Evolutionary conservation across 2,329 filamentous ascomycete species (phyloP).

Genomic region (Talaromyces marneffei): DNA sequence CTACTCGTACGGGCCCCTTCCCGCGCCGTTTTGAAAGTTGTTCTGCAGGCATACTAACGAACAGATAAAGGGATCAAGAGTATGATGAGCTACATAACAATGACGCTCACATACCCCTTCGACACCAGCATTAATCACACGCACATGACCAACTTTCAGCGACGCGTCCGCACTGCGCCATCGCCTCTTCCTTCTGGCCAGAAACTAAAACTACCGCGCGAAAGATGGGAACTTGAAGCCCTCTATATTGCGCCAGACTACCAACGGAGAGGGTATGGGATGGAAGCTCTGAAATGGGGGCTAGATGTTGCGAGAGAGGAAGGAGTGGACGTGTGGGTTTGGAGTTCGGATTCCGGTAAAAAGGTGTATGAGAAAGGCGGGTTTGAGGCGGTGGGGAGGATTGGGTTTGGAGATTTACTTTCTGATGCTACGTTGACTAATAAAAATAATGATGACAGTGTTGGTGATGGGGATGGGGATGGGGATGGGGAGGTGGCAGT

Average conservation of each 20-base stretch:
- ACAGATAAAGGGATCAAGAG: background rate
- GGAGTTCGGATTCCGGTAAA: constrained; percentile 10
- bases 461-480: background rate
- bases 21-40: background rate
- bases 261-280: constrained; percentile 7
- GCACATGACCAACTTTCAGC: constrained; percentile 4
- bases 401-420: constrained; percentile 8
- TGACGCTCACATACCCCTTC: constrained; percentile 10
- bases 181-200: background rate
- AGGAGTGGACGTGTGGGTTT: constrained; percentile 9
- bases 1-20: background rate
- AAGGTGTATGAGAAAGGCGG: background rate
- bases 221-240: constrained; percentile 13
- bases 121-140: constrained; percentile 12
- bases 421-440: background rate
- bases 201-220: background rate
- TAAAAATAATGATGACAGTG: background rate
- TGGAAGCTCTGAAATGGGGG: constrained; percentile 5
- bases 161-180: background rate
- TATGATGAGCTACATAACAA: background rate
- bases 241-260: constrained; percentile 10
- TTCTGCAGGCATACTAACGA: background rate
- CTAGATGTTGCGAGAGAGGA: background rate
- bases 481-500: background rate
- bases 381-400: constrained; percentile 8